Conservation (phyloP, 2,329 filamentous ascomycete species). For the Fusarium stilboides region DNA sequence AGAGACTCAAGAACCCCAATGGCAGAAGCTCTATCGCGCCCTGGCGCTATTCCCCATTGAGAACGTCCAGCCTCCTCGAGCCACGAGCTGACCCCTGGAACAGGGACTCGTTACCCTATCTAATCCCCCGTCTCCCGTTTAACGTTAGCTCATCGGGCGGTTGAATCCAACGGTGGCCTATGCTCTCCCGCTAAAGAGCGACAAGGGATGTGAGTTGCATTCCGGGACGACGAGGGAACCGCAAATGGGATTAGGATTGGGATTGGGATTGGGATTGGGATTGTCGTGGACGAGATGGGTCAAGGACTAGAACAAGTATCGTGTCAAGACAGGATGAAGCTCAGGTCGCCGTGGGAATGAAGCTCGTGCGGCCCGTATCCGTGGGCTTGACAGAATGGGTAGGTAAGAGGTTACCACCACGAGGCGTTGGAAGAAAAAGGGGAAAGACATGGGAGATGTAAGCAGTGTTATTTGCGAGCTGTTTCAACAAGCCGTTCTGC, state of each 20-base stretch:
- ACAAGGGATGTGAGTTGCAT: conserved; percentile 41
- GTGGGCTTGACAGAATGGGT: conserved; percentile 13
- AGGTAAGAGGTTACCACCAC: background rate
- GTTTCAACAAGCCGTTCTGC: conserved; percentile 19
- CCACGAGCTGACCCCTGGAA: conserved; percentile 40
- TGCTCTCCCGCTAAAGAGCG: conserved; percentile 38
- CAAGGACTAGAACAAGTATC: conserved; percentile 9
- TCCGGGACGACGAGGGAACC: conserved; percentile 23
- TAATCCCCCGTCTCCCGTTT: conserved; percentile 17
- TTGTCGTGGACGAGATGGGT: conserved; percentile 17
- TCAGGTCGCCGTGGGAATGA: conserved; percentile 28
- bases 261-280: conserved; percentile 12
- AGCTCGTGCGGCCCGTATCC: conserved; percentile 29
- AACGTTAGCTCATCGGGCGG: conserved; percentile 33
- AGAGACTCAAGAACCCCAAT: conserved; percentile 21
- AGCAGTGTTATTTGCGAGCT: conserved; percentile 9
- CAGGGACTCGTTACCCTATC: conserved; percentile 27
- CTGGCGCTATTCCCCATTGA: conserved; percentile 43
- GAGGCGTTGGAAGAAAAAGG: conserved; percentile 7
- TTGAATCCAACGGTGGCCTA: conserved; percentile 45
- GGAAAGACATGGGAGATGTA: background rate
- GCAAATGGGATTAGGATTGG: conserved; percentile 30
- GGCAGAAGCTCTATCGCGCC: conserved; percentile 21
- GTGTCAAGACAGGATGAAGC: conserved; percentile 29
- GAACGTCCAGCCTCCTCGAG: conserved; percentile 39